phyloP scores from a whole-genome alignment of 768 basidiomycete species.

The Filobasidium wieringae region DNA sequence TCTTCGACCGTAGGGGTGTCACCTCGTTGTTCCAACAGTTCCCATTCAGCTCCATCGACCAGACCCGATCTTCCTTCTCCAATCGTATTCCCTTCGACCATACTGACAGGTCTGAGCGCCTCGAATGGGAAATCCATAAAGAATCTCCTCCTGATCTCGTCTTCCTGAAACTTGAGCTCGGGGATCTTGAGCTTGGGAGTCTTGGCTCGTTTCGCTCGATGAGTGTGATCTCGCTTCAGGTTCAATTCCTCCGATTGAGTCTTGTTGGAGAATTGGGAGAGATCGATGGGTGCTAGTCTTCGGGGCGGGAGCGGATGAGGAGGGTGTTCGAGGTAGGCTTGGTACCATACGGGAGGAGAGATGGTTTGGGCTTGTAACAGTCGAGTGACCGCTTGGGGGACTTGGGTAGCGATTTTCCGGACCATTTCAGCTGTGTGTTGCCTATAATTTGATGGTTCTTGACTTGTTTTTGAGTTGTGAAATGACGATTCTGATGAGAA shows the following conservation, averaged over 20 bases:
- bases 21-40: slow-evolving; percentile 63
- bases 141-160: slow-evolving; percentile 76
- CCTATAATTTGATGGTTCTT: no score
- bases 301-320: slow-evolving; percentile 73
- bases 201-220: slow-evolving; percentile 16
- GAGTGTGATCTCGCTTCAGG: slow-evolving; percentile 16
- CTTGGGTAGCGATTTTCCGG: slow-evolving; percentile 59
- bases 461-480: no score
- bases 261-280: slow-evolving; percentile 1
- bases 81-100: slow-evolving; percentile 53
- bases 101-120: slow-evolving; percentile 63
- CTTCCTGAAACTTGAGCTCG: slow-evolving; percentile 69
- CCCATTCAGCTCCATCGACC: slow-evolving; percentile 55
- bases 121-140: slow-evolving; percentile 95
- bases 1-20: slow-evolving; percentile 79
- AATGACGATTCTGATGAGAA: background rate
- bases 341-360: slow-evolving; percentile 66
- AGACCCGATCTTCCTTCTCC: slow-evolving; percentile 12
- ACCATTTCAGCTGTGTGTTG: slow-evolving; percentile 3
- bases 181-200: slow-evolving; percentile 43
- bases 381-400: slow-evolving; percentile 75
- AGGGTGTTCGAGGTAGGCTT: slow-evolving; percentile 75
- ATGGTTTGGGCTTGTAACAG: slow-evolving; percentile 57
- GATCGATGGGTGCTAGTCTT: slow-evolving; percentile 41
- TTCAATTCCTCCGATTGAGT: slow-evolving; percentile 23